A percentile compares a stretch with the other conserved stretches of the same genome.
Evolutionary conservation across 2,329 filamentous ascomycete species (phyloP).

Genomic region (Dendryphion nanum): DNA sequence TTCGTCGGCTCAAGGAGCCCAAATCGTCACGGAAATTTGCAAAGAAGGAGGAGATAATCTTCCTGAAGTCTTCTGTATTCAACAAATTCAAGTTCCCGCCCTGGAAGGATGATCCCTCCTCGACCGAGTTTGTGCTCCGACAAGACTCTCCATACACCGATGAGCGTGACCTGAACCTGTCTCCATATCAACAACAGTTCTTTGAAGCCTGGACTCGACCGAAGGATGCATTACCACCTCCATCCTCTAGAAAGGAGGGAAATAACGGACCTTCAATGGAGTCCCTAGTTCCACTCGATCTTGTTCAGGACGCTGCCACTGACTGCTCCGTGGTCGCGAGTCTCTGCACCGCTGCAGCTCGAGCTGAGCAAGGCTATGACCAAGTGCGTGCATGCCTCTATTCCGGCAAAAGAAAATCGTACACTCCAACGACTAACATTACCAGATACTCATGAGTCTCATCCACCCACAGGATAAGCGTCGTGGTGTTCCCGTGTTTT

Average conservation of each 20-base stretch:
- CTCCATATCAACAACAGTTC: conserved; percentile 68
- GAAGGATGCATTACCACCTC: conserved; percentile 59
- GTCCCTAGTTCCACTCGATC: conserved; percentile 59
- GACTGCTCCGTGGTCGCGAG: conserved; percentile 98
- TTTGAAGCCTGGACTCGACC: conserved; percentile 84
- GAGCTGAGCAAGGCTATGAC: conserved; percentile 65
- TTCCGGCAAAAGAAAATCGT: too few species aligned
- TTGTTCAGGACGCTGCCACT: conserved; percentile 92
- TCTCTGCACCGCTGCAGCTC: conserved; percentile 75
- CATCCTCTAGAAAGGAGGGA: conserved; percentile 27
- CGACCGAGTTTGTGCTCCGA: conserved; percentile 60
- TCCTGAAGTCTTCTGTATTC: conserved; percentile 74
- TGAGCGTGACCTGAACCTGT: conserved; percentile 67
- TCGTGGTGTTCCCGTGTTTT: conserved; percentile 58
- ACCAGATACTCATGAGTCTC: conserved; percentile 66
- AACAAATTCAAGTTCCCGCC: conserved; percentile 82
- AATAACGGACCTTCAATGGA: conserved; percentile 55
- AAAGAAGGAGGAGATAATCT: conserved; percentile 70
- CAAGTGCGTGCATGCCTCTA: conserved; percentile 52
- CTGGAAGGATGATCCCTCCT: conserved; percentile 66
- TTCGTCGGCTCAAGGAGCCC: conserved; percentile 46
- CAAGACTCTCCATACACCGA: conserved; percentile 61
- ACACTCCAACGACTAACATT: conserved; percentile 10
- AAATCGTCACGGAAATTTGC: conserved; percentile 60
- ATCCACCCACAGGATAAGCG: conserved; percentile 72